Base-by-base conservation (phyloP, 139 green algal species). In the Micromonas pusilla region DNA sequence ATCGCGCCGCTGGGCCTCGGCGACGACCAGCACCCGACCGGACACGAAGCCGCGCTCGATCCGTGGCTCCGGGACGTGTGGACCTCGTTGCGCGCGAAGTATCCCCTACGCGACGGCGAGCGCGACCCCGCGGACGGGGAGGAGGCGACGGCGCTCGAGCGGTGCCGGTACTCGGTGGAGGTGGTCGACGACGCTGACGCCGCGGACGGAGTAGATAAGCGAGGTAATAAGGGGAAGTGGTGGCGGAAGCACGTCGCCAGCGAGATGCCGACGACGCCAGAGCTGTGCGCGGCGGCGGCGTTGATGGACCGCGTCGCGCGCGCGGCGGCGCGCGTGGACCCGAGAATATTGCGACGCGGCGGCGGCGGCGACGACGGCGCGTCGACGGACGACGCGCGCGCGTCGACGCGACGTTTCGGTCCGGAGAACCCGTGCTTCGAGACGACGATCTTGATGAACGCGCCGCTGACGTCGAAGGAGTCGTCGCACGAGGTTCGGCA, bases 41-140 rank as follows among this genome's bases (percentile, higher is more conserved):
- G 94, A 2, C 94, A 96, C 82, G 93, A 97, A 60, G 89, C 88
- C 1, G 89, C 83, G 0, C 85, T 98, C 37, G 92, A 97, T 80
- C 81, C 88, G 20, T 98, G 94, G 94, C 83, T 96, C 54, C 20
- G 68, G 3, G 28, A 73, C 26, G 85, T 98, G 62, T 98, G 93
- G 92, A 0, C 52, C 13, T 66, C 78, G 37, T 78, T 94, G 79
- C 65, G 76, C 45, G n/a, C 23, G 23, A 28, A 33, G 36, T 20
- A 32, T 66, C n/a, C n/a, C n/a, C n/a, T n/a, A n/a, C n/a, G n/a
- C n/a, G n/a, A n/a, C n/a, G n/a, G n/a, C n/a, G n/a, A n/a, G n/a
- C n/a, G n/a, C n/a, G n/a, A n/a, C n/a, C n/a, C n/a, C n/a, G n/a
- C n/a, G n/a, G n/a, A n/a, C n/a, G n/a, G n/a, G n/a, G n/a, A n/a